Conservation (phyloP, 176 grass and related monocot species). For the Ensete glaucum region DNA sequence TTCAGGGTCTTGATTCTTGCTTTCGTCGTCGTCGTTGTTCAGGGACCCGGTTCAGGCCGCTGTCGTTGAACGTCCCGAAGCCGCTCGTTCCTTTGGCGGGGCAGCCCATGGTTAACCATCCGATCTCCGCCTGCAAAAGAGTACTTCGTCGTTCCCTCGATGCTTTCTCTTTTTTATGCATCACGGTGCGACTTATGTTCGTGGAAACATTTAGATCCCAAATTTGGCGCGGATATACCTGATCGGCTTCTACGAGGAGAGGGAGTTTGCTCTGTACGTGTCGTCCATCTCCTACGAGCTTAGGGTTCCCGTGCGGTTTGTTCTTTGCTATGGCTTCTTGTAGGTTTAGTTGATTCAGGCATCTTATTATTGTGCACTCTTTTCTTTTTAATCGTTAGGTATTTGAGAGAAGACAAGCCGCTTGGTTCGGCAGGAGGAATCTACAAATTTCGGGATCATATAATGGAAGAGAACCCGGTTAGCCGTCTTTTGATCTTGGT, state of each 20-base stretch:
- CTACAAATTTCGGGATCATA: slow-evolving; percentile 84
- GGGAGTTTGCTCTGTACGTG: slow-evolving; percentile 83
- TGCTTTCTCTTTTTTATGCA: not conserved
- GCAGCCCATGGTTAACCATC: slow-evolving; percentile 96
- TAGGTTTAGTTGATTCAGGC: too few relatives aligned
- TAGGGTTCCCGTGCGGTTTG: slow-evolving; percentile 74
- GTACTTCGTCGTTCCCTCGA: slow-evolving; percentile 18
- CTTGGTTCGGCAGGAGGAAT: slow-evolving; percentile 93
- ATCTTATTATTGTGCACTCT: too few relatives aligned
- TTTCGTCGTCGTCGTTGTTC: not conserved
- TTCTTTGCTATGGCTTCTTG: not conserved
- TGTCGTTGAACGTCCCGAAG: slow-evolving; percentile 96
- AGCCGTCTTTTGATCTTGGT: slow-evolving; percentile 5
- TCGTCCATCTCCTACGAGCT: slow-evolving; percentile 91
- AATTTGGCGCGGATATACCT: slow-evolving; percentile 93
- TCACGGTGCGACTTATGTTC: too few relatives aligned
- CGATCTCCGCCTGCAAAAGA: slow-evolving; percentile 71
- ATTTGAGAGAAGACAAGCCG: slow-evolving; percentile 91
- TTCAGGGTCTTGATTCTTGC: not conserved
- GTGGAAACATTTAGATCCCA: slow-evolving; percentile 42
- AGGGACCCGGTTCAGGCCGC: slow-evolving; percentile 87
- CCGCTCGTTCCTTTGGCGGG: slow-evolving; percentile 88
- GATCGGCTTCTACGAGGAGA: slow-evolving; percentile 88
- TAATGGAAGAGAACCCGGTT: slow-evolving; percentile 92
- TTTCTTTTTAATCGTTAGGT: slow-evolving; percentile 29